A percentile compares a stretch with the other conserved stretches of the same genome.
phyloP scores from a whole-genome alignment of 495 filamentous ascomycete species.

The Extremus antarcticus region DNA sequence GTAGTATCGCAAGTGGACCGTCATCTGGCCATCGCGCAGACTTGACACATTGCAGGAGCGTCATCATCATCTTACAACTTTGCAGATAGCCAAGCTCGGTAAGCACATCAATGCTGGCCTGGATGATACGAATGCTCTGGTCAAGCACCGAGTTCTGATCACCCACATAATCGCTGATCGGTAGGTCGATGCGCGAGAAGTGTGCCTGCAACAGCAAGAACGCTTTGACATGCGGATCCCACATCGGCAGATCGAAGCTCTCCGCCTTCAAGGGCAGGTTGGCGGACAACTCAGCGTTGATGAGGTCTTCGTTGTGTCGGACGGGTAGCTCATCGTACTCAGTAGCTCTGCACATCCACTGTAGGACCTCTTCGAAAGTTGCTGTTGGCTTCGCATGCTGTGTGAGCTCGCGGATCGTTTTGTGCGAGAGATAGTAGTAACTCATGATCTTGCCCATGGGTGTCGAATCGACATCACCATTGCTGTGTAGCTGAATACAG shows the following conservation, averaged over 20 bases:
- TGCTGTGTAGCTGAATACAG: constrained; percentile 71
- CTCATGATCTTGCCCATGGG: constrained; percentile 94
- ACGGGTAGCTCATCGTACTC: constrained; percentile 98
- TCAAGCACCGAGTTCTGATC: constrained; percentile 77
- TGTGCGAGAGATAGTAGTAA: constrained; percentile 98
- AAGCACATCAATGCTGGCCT: constrained; percentile 83
- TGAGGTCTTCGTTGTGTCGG: constrained; percentile 97
- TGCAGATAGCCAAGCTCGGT: constrained; percentile 77
- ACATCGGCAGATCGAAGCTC: constrained; percentile 73
- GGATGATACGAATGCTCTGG: constrained; percentile 90
- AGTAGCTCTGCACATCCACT: constrained; percentile 85
- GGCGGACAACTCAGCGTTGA: constrained; percentile 82
- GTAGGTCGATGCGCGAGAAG: constrained; percentile 82
- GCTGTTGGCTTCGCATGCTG: constrained; percentile 65
- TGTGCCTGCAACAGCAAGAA: constrained; percentile 91
- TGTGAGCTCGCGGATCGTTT: constrained; percentile 77
- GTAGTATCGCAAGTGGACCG: constrained; percentile 65
- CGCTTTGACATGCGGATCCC: constrained; percentile 97
- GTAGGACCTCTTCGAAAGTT: constrained; percentile 71
- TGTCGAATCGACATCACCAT: constrained; percentile 79
- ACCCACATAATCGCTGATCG: constrained; percentile 94
- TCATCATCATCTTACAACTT: constrained; percentile 66
- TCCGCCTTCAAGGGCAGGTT: constrained; percentile 62
- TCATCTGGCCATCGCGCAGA: constrained; percentile 85
- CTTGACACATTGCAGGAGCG: constrained; percentile 82